A percentile compares a stretch with the other conserved stretches of the same genome.
phyloP scores from a whole-genome alignment of 108 stramenopile species.

The Epipyxis sp. region DNA sequence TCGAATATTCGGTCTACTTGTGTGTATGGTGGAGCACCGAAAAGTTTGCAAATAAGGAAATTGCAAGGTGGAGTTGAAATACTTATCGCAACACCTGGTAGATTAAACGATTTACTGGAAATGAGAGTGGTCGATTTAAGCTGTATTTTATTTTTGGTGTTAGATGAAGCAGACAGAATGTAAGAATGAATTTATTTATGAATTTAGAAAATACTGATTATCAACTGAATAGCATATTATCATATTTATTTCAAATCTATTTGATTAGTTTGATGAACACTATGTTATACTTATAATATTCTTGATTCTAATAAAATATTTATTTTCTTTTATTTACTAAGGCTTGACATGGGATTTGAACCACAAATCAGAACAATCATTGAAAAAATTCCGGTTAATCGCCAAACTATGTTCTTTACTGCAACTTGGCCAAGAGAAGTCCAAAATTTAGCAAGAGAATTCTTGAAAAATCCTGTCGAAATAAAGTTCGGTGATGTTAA shows the following conservation, averaged over 20 bases:
- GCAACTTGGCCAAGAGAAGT: constrained; percentile 33
- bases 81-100: constrained; percentile 29
- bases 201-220: constrained; percentile 49
- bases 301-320: too few species aligned
- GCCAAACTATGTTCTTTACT: constrained; percentile 31
- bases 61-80: constrained; percentile 13
- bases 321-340: too few species aligned
- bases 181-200: too few species aligned
- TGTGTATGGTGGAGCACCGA: constrained; percentile 27
- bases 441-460: constrained; percentile 13
- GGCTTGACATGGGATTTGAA: constrained; percentile 34
- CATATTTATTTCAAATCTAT: too few species aligned
- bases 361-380: constrained; percentile 30
- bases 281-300: too few species aligned
- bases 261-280: too few species aligned
- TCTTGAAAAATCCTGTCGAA: constrained; percentile 34
- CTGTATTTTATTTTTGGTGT: constrained; percentile 1
- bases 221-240: constrained; percentile 25
- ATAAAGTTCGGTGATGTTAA: constrained; percentile 45
- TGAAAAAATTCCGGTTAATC: neutral
- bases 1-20: constrained; percentile 28
- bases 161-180: constrained; percentile 31
- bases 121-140: constrained; percentile 27
- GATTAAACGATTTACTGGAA: constrained; percentile 26
- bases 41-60: constrained; percentile 10